A percentile compares a stretch with the other conserved stretches of the same genome.
These are phyloP conservation scores for Mallotus nudiflorus DNA, from an alignment of 345 rosid genomes.

Conservation along the genomic window DNA sequence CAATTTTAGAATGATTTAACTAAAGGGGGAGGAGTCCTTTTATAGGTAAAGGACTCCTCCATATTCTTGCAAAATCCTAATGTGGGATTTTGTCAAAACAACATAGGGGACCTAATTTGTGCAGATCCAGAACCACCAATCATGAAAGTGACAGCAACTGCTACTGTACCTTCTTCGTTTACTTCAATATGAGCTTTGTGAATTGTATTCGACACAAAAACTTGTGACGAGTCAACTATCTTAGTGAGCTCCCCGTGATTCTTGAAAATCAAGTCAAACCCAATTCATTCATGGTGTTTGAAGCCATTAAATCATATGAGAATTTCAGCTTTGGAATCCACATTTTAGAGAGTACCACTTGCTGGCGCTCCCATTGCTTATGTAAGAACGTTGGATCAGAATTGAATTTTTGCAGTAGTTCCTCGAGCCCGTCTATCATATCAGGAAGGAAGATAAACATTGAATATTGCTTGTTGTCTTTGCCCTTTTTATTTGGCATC, in stretches of 20 bases:
- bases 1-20: no score
- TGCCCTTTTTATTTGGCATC: no score
- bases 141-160: neutral
- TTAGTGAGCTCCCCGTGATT: neutral
- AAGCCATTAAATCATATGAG: neutral
- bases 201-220: neutral
- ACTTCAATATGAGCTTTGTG: conserved; percentile 14
- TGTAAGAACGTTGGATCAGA: neutral
- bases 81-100: no score
- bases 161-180: no score
- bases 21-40: no score
- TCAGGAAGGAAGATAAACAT: conserved; percentile 23
- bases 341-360: neutral
- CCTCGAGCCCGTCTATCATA: neutral
- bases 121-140: no score
- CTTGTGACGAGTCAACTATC: neutral
- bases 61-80: no score
- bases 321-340: conserved; percentile 19
- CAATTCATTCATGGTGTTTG: conserved; percentile 1
- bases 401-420: neutral
- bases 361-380: neutral
- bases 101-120: neutral
- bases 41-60: no score
- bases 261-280: neutral
- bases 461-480: no score